A percentile compares a stretch with the other conserved stretches of the same genome.
Evolutionary conservation across 2,329 filamentous ascomycete species (phyloP).

Genomic region (Sclerotinia borealis): DNA sequence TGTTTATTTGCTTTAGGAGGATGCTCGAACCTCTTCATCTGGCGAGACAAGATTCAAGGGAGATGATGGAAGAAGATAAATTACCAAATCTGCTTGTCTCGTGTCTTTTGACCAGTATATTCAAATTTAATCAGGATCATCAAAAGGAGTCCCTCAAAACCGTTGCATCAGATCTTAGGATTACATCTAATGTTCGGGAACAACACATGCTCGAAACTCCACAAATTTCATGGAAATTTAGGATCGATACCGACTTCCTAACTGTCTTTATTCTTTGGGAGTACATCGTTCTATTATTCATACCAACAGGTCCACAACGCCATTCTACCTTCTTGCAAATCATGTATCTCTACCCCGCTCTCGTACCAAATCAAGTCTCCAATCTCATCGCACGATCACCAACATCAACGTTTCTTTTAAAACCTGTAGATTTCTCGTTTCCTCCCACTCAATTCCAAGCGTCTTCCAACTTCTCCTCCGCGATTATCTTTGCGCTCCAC

Average conservation of each 20-base stretch:
- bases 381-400: background rate
- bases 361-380: background rate
- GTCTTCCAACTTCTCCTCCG: conserved; percentile 1
- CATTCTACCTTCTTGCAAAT: background rate
- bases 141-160: no score
- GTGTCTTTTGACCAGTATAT: background rate
- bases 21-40: background rate
- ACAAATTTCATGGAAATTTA: no score
- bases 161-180: no score
- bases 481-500: background rate
- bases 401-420: background rate
- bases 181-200: no score
- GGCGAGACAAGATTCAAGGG: background rate
- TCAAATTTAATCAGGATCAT: background rate
- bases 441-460: background rate
- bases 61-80: background rate
- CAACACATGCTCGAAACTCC: no score
- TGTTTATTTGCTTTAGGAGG: no score
- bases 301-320: background rate
- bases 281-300: no score
- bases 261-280: no score
- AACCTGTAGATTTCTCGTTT: background rate
- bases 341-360: background rate
- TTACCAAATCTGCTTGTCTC: background rate
- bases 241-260: no score